These are phyloP conservation scores for Inga leiocalycina DNA, from an alignment of 306 rosid species.

Conservation along the genomic window DNA sequence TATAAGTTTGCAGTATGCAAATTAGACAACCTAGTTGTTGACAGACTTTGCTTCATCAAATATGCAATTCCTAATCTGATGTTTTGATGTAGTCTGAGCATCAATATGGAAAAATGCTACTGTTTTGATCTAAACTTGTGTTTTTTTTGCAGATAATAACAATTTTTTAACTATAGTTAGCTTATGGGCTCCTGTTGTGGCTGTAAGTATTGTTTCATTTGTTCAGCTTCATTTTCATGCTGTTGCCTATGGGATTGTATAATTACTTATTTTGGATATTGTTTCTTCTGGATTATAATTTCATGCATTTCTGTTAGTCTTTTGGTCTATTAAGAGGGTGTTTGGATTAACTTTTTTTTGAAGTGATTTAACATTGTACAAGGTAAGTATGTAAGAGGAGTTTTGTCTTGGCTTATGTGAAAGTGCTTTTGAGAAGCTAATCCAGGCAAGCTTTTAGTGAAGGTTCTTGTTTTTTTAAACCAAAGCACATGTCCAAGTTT, in stretches of 20 bases:
- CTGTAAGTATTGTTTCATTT: constrained; percentile 67
- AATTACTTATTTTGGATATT: neutral
- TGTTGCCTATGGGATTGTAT: constrained; percentile 12
- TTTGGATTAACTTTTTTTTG: too few relatives aligned
- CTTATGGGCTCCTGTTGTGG: constrained; percentile 97
- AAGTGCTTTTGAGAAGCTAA: too few relatives aligned
- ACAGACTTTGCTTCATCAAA: neutral
- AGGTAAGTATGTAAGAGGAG: too few relatives aligned
- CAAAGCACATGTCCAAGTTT: neutral
- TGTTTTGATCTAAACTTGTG: constrained; percentile 33
- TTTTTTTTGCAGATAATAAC: constrained; percentile 67
- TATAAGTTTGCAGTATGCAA: neutral
- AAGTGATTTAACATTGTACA: too few relatives aligned
- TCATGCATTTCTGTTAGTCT: neutral
- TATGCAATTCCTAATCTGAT: neutral
- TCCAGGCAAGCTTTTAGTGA: neutral
- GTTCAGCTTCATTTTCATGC: constrained; percentile 29
- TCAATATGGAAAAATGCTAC: constrained; percentile 10
- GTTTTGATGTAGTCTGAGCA: neutral
- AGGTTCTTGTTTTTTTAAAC: neutral
- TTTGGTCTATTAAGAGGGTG: neutral
- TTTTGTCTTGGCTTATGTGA: too few relatives aligned
- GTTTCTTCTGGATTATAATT: neutral
- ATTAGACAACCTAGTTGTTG: neutral
- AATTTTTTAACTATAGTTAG: constrained; percentile 70